These are phyloP conservation scores for Fusarium subtropicale DNA, from an alignment of 2,329 filamentous ascomycete species.

Conservation along the genomic window DNA sequence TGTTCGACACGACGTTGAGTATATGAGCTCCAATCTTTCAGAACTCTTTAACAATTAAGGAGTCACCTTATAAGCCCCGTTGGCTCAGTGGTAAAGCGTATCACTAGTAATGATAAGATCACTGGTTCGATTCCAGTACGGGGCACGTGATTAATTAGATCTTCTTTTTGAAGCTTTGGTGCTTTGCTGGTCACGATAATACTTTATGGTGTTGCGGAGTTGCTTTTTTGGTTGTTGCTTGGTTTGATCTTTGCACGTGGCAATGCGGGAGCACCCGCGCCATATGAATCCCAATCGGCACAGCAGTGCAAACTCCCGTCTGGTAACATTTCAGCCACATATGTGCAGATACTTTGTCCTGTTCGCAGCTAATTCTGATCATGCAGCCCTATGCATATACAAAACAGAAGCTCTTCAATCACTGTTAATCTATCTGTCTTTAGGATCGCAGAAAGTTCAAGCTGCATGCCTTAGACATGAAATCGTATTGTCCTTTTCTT, in stretches of 20 bases:
- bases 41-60: background rate
- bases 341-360: background rate
- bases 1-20: rapidly evolving
- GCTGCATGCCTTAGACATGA: background rate
- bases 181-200: background rate
- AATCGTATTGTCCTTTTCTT: background rate
- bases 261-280: background rate
- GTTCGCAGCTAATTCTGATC: background rate
- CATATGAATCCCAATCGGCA: background rate
- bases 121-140: slow-evolving; percentile 44
- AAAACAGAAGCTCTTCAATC: background rate
- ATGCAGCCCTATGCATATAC: background rate
- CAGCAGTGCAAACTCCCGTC: background rate
- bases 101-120: slow-evolving; percentile 46
- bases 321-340: background rate
- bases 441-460: background rate
- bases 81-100: slow-evolving; percentile 46
- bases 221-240: background rate
- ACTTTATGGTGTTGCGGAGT: background rate
- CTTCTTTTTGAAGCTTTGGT: background rate
- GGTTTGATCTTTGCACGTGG: background rate
- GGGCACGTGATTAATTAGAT: slow-evolving; percentile 1
- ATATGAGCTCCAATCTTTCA: rapidly evolving
- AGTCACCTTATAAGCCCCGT: slow-evolving; percentile 39
- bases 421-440: background rate